Conservation (phyloP, 2,329 filamentous ascomycete genomes). For the Pseudogymnoascus sp. region DNA sequence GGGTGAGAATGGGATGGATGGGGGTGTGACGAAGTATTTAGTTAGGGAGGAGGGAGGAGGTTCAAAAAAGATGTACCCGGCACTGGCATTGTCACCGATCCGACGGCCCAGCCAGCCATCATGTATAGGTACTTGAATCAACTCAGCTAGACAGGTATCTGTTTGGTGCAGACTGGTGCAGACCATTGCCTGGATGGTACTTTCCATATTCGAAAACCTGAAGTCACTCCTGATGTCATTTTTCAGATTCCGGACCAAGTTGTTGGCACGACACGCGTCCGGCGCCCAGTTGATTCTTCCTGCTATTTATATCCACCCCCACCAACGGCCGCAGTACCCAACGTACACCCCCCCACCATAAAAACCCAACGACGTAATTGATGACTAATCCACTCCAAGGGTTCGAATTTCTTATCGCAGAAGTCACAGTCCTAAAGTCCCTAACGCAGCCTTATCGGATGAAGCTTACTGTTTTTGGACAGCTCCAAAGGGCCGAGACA, state of each 20-base stretch:
- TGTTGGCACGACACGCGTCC: conserved; percentile 4
- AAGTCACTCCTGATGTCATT: conserved; percentile 1
- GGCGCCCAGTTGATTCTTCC: background rate
- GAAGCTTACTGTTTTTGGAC: conserved; percentile 5
- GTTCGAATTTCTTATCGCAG: background rate
- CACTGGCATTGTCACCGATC: background rate
- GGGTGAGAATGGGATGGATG: background rate
- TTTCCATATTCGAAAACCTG: background rate
- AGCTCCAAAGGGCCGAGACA: background rate
- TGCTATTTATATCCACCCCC: conserved; percentile 1
- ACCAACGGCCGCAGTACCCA: background rate
- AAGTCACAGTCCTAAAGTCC: background rate
- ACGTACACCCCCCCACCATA: background rate
- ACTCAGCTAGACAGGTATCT: background rate
- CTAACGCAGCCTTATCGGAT: background rate
- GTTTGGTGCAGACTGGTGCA: background rate
- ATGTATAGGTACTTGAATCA: background rate
- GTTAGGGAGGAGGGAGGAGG: background rate
- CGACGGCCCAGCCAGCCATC: background rate
- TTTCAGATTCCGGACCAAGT: background rate
- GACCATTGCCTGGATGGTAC: no score
- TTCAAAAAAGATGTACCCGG: background rate
- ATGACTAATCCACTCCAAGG: background rate
- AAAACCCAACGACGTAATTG: background rate
- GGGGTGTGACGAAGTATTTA: conserved; percentile 1